A percentile compares a stretch with the other conserved stretches of the same genome.
phyloP scores from a whole-genome alignment of 768 basidiomycete species.

The Boletales sp. region DNA sequence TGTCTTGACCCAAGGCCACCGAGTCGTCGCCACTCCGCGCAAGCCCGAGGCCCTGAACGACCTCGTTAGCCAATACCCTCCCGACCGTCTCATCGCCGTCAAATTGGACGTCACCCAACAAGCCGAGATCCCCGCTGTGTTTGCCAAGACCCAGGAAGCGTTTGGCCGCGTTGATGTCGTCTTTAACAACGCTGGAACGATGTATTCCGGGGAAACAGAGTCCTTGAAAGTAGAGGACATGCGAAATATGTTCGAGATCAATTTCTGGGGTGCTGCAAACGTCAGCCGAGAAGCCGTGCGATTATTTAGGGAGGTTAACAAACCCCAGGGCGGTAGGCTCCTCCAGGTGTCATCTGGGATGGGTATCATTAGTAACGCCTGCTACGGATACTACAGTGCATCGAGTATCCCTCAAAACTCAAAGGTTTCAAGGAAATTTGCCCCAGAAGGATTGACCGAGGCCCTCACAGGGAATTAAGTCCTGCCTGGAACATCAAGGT shows the following conservation, averaged over 20 bases:
- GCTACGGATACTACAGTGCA: constrained; percentile 23
- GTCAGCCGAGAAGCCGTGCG: constrained; percentile 32
- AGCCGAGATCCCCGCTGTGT: constrained; percentile 25
- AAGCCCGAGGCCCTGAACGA: constrained; percentile 33
- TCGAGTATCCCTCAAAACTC: constrained; percentile 1
- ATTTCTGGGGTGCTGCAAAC: constrained; percentile 5
- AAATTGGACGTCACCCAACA: constrained; percentile 31
- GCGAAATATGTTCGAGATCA: constrained; percentile 36
- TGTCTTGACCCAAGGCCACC: constrained; percentile 34
- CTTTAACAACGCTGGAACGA: constrained; percentile 36
- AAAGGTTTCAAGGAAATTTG: constrained; percentile 12
- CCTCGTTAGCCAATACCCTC: constrained; percentile 24
- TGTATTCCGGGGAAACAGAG: constrained; percentile 32
- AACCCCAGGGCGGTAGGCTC: constrained; percentile 32
- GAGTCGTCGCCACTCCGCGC: constrained; percentile 42
- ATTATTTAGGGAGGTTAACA: constrained; percentile 36
- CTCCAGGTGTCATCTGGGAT: constrained; percentile 32
- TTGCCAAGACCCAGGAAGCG: constrained; percentile 23
- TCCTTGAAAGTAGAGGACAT: constrained; percentile 28
- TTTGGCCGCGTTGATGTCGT: constrained; percentile 39
- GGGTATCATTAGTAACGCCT: constrained; percentile 13
- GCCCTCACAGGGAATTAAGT: constrained; percentile 5
- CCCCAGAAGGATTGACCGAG: constrained; percentile 28
- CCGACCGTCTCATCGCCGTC: constrained; percentile 20
- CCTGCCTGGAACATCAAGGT: neutral